Percentiles rank a stretch among this genome's conserved stretches.
These are phyloP conservation scores for Jackrogersella minutella DNA, from an alignment of 495 filamentous ascomycete genomes.

Conservation along the genomic window DNA sequence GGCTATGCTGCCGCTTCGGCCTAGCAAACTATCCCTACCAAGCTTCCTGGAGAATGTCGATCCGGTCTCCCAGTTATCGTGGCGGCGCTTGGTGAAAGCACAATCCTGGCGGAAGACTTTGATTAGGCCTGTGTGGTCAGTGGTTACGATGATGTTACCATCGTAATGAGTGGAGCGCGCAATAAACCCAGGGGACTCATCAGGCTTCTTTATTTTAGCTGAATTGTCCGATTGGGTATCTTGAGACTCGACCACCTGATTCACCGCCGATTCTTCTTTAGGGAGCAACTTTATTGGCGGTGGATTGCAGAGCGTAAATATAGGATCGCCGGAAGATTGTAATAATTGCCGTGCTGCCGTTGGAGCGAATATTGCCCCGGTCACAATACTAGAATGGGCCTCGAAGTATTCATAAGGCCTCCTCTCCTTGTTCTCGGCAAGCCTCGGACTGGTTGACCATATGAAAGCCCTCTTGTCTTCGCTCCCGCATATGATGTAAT, in stretches of 20 bases:
- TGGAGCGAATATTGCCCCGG: conserved; percentile 85
- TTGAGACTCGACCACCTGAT: conserved; percentile 36
- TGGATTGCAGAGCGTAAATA: conserved; percentile 96
- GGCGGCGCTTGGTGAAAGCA: conserved; percentile 67
- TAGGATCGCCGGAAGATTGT: conserved; percentile 82
- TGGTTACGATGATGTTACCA: conserved; percentile 92
- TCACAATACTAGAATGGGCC: conserved; percentile 87
- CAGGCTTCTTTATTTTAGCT: conserved; percentile 49
- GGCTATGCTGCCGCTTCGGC: conserved; percentile 69
- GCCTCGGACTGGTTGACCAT: conserved; percentile 72
- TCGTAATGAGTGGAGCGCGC: conserved; percentile 76
- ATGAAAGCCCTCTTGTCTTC: conserved; percentile 91
- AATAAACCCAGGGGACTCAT: conserved; percentile 69
- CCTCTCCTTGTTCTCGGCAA: conserved; percentile 78
- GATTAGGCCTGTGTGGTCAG: conserved; percentile 86
- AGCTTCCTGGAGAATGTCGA: conserved; percentile 81
- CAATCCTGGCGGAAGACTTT: conserved; percentile 97
- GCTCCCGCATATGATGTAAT: conserved; percentile 90
- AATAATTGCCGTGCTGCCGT: conserved; percentile 78
- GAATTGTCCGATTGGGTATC: conserved; percentile 49
- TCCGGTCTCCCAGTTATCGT: conserved; percentile 72
- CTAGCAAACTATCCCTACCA: conserved; percentile 57
- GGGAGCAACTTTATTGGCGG: conserved; percentile 86
- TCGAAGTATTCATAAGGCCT: conserved; percentile 86
- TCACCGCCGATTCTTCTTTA: conserved; percentile 67